Evolutionary conservation across 2,329 filamentous ascomycete species (phyloP), one percentile per base, ranked within the genome.

Genomic region (Colletotrichum orbiculare): DNA sequence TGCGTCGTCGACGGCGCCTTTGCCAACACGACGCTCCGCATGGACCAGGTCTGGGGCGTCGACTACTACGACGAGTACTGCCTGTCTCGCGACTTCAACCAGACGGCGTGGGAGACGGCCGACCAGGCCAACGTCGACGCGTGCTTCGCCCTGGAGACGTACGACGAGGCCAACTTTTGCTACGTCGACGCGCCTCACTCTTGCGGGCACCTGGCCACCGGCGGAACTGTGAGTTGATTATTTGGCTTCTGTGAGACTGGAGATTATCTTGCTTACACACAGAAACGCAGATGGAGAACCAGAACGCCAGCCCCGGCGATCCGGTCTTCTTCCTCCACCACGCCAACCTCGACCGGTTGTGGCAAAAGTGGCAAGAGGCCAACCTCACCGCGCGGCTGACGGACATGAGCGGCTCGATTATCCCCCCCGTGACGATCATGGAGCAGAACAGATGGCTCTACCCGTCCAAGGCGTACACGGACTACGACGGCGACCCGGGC

Each of bases 1-100:
- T 73, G 72, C 17, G 68, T 73, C 17, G 55, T 69, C 35, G 67
- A 46, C 2, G 72, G 73, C 2, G 66, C 73, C 0, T 74, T 72
- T 39, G 71, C 70, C 2, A 68, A 69, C 1, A 62, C 52, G 3
- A 62, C 59, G 2, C 59, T 62, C 43, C 59, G 52, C 38, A 62
- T 56, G 59, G 59, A 62, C n/a, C 59, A 62, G 39, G 33, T 62
- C 37, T 62, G 37, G n/a, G 52, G 59, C 13, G 53, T 62, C 13
- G 46, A 62, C 45, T 56, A 56, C 46, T 62, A 62, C 46, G 52
- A 62, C 34, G 59, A 56, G 45, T 56, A 56, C 59, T 62, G 59
- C 38, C 52, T 62, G 9, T 49, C 59, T 13, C 59, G 59, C 4
- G 10, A 15, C 12, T 62, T 15, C 8, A 56, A 62, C 59, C 59